Conservation (phyloP, 306 rosid species). For the Quercus parvula region DNA sequence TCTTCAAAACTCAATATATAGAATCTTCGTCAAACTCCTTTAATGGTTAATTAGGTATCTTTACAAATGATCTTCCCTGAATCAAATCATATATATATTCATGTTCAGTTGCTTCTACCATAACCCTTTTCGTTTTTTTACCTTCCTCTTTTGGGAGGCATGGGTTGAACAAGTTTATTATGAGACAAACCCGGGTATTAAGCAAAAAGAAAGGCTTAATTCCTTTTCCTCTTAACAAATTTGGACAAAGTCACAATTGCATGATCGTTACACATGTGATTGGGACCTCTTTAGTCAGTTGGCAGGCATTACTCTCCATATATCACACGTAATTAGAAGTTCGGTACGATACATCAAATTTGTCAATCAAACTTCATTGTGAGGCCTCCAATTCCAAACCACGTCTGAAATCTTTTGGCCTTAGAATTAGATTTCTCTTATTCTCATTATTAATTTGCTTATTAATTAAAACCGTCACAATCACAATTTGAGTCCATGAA, state of each 20-base stretch:
- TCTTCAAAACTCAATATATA: too few species aligned
- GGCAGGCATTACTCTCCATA: conserved; percentile 40
- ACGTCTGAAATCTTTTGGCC: conserved; percentile 2
- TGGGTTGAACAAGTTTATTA: conserved; percentile 23
- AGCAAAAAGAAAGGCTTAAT: conserved; percentile 42
- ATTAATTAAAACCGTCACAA: neutral
- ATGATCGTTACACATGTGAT: conserved; percentile 63
- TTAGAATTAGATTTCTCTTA: neutral
- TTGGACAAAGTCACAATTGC: conserved; percentile 48
- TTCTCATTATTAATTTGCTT: neutral
- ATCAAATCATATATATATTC: too few species aligned
- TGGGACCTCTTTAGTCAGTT: conserved; percentile 48
- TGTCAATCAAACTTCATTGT: conserved; percentile 18
- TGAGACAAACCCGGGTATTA: conserved; percentile 20
- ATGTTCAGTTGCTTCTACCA: neutral
- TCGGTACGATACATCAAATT: conserved; percentile 37
- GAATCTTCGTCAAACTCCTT: too few species aligned
- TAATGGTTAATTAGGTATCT: too few species aligned
- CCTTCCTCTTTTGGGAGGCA: neutral
- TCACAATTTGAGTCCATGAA: neutral
- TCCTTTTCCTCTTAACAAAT: conserved; percentile 40
- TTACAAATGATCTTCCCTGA: too few species aligned
- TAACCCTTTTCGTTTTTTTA: conserved; percentile 28
- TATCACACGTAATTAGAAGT: conserved; percentile 37
- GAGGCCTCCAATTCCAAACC: conserved; percentile 8